Evolutionary conservation across 2,329 filamentous ascomycete species (phyloP).

Genomic region (Ceratocystis cacaofunesta): DNA sequence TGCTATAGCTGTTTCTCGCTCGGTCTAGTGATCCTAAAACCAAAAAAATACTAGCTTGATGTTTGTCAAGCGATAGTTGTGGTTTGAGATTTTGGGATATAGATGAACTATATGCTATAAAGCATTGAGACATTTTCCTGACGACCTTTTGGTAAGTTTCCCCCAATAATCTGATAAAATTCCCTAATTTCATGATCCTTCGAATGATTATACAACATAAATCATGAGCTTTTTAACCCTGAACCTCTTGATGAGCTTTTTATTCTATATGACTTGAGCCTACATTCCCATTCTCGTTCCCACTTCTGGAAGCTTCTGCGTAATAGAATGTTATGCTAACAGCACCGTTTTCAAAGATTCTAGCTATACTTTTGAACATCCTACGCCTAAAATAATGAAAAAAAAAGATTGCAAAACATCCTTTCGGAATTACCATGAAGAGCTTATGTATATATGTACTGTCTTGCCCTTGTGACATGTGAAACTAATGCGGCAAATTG

Average conservation of each 20-base stretch:
- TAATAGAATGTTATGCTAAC: slow-evolving; percentile 11
- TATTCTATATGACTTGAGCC: slow-evolving; percentile 40
- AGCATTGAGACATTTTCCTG: slow-evolving; percentile 15
- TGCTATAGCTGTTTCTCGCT: slow-evolving; percentile 18
- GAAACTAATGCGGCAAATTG: not conserved
- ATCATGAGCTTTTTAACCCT: slow-evolving; percentile 57
- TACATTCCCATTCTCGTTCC: not conserved
- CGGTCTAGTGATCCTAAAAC: not conserved
- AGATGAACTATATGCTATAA: not conserved
- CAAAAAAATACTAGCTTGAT: slow-evolving; percentile 3
- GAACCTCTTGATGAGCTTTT: slow-evolving; percentile 42
- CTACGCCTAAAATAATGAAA: slow-evolving; percentile 17
- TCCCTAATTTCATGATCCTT: slow-evolving; percentile 19
- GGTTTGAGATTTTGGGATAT: slow-evolving; percentile 5
- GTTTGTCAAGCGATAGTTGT: not conserved
- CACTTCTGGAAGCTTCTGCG: slow-evolving; percentile 7
- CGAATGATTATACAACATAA: slow-evolving; percentile 41
- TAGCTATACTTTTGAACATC: slow-evolving; percentile 4
- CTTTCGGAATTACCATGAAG: too few species aligned
- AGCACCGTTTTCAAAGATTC: slow-evolving; percentile 7
- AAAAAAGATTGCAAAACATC: slow-evolving; percentile 21
- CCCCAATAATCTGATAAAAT: slow-evolving; percentile 16
- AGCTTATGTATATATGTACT: not conserved
- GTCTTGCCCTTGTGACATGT: not conserved
- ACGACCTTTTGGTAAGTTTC: slow-evolving; percentile 30